Conservation (phyloP, 2,329 filamentous ascomycete genomes). For the Aspergillus tubingensis region DNA sequence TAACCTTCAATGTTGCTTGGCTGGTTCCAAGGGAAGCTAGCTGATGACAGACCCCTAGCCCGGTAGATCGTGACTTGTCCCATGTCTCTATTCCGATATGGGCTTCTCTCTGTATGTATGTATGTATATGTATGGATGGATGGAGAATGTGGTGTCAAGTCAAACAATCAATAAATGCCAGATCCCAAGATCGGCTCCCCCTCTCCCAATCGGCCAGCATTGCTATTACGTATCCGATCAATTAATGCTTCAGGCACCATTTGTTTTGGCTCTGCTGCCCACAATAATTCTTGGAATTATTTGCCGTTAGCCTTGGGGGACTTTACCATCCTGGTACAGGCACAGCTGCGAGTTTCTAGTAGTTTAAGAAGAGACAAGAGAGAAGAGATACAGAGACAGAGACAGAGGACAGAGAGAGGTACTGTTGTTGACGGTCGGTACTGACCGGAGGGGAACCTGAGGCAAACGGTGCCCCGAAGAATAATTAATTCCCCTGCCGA, state of each 20-base stretch:
- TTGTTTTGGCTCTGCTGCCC: conserved; percentile 1
- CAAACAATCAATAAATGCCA: background rate
- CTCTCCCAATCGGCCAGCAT: conserved; percentile 6
- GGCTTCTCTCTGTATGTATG: no score
- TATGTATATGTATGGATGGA: no score
- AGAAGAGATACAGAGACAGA: no score
- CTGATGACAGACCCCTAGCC: background rate
- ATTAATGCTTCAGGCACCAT: conserved; percentile 12
- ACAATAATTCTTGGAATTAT: conserved; percentile 6
- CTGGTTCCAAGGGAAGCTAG: conserved; percentile 4
- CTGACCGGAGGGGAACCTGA: background rate
- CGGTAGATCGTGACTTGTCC: conserved; percentile 1
- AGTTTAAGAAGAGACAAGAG: no score
- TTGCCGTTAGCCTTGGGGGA: background rate
- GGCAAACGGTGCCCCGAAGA: background rate
- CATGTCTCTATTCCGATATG: background rate
- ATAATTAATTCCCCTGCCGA: background rate
- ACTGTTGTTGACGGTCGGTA: background rate
- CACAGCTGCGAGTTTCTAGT: background rate
- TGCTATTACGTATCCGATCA: conserved; percentile 22
- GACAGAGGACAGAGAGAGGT: no score
- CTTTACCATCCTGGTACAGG: background rate
- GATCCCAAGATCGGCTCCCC: background rate
- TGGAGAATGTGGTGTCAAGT: no score
- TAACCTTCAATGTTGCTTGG: background rate